Conservation (phyloP, 768 basidiomycete genomes). For the Boletus rubescentipes region DNA sequence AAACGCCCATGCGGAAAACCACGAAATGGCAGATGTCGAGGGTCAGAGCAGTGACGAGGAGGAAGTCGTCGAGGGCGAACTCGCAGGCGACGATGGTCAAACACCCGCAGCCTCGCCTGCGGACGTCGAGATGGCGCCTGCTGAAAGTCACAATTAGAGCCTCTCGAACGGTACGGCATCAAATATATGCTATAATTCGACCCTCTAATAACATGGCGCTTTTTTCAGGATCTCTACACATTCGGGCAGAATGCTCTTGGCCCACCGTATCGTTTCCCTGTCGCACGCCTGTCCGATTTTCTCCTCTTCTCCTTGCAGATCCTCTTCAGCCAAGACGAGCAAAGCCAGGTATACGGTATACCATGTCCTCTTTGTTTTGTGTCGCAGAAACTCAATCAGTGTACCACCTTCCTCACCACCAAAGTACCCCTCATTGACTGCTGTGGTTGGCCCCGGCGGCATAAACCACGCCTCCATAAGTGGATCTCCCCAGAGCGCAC, state of each 20-base stretch:
- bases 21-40: conserved; percentile 26
- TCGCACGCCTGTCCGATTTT: conserved; percentile 20
- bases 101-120: conserved; percentile 21
- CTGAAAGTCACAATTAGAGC: conserved; percentile 3
- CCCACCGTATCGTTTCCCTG: conserved; percentile 38
- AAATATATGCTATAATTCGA: background rate
- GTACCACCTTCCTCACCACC: conserved; percentile 43
- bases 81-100: conserved; percentile 31
- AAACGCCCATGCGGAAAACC: conserved; percentile 5
- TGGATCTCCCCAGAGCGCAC: conserved; percentile 76
- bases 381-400: conserved; percentile 57
- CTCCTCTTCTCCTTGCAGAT: conserved; percentile 8
- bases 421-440: conserved; percentile 61
- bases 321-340: conserved; percentile 49
- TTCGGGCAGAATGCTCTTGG: conserved; percentile 37
- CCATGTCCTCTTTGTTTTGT: conserved; percentile 76
- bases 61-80: conserved; percentile 36
- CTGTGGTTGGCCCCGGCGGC: conserved; percentile 44
- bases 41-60: conserved; percentile 41
- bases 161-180: background rate
- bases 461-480: conserved; percentile 67
- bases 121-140: conserved; percentile 24
- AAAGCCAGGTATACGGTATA: conserved; percentile 66
- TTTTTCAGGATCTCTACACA: conserved; percentile 48
- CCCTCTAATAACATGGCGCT: conserved; percentile 30